Percentiles rank a stretch among this genome's conserved stretches.
phyloP scores from a whole-genome alignment of 805 yeast genomes.

The Kazachstania africana region DNA sequence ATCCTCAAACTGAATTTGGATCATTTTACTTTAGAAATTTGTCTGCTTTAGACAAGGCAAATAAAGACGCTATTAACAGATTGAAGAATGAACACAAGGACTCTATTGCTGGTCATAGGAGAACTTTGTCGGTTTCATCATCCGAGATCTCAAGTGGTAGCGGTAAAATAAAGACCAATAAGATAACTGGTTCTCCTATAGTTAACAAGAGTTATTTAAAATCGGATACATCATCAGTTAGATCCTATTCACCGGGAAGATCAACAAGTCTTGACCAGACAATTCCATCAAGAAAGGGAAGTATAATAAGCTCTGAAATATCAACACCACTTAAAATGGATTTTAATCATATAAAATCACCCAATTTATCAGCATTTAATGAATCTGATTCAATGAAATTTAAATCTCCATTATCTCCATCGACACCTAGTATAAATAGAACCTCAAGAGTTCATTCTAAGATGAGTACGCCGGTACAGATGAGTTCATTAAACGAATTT shows the following conservation, averaged over 20 bases:
- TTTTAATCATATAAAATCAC: constrained; percentile 1
- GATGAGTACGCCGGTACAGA: too few species aligned
- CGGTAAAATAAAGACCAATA: constrained; percentile 10
- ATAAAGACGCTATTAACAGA: constrained; percentile 81
- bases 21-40: constrained; percentile 83
- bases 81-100: constrained; percentile 65
- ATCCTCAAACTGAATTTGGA: constrained; percentile 71
- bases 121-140: constrained; percentile 25
- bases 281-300: constrained; percentile 12
- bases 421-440: constrained; percentile 1
- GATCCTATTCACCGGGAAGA: constrained; percentile 21
- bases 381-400: constrained; percentile 15
- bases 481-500: constrained; percentile 11
- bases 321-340: constrained; percentile 1
- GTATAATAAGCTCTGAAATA: constrained; percentile 8
- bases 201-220: constrained; percentile 7
- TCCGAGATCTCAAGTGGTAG: constrained; percentile 28
- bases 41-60: constrained; percentile 84
- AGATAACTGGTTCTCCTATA: constrained; percentile 13
- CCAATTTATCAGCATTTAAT: constrained; percentile 7
- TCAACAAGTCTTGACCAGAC: constrained; percentile 11
- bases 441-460: neutral
- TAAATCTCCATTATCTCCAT: constrained; percentile 22
- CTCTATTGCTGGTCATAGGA: constrained; percentile 16
- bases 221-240: constrained; percentile 18